Evolutionary conservation across 2,329 filamentous ascomycete genomes (phyloP), one percentile per base, ranked within the genome.

Genomic region (Colletotrichum orbiculare): DNA sequence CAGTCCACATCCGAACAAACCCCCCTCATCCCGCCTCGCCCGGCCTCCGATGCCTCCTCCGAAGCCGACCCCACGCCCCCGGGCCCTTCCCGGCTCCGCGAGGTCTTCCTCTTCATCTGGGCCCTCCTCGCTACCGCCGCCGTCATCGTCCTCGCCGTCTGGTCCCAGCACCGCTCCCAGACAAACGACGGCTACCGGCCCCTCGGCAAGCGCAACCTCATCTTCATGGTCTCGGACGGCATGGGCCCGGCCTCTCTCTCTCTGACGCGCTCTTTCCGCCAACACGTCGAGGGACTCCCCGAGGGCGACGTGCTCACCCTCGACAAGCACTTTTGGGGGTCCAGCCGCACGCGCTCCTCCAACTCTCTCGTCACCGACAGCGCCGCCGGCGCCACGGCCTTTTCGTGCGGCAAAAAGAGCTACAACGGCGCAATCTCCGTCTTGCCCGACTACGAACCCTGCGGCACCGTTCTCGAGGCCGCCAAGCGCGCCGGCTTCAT

Each of bases 171-270:
- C 77, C 85, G 88, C 71, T 83, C 88, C 67, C 81, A 85, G 60
- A 84, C 82, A 10, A 74, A 54, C 62, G 37, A 45, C 37, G 73
- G 68, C 54, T 63, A 38, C 42, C 15, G 15, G 9, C 73, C 69
- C 62, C 75, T 71, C 66, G 67, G 60, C 68, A 99, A 98, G 83
- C 87, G 93, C 59, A 99, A 98, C 78, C 84, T 99, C 57, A 91
- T 99, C 72, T 98, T 99, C 83, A 99, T 99, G 96, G 95, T 99
- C 42, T 97, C 93, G 1, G 96, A 99, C 77, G 96, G 96, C 73
- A 99, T 99, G 96, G 96, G 96, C 0, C 96, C 96, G 8, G 93
- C 96, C 8, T 95, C 93, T 71, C 84, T 99, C 58, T 91, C 91
- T 34, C 79, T 99, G 75, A 97, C 96, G 7, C 87, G 96, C 61